Evolutionary conservation across 148 eudicot species (phyloP), one percentile per base, ranked within the genome.

Genomic region (Persicaria maculosa): DNA sequence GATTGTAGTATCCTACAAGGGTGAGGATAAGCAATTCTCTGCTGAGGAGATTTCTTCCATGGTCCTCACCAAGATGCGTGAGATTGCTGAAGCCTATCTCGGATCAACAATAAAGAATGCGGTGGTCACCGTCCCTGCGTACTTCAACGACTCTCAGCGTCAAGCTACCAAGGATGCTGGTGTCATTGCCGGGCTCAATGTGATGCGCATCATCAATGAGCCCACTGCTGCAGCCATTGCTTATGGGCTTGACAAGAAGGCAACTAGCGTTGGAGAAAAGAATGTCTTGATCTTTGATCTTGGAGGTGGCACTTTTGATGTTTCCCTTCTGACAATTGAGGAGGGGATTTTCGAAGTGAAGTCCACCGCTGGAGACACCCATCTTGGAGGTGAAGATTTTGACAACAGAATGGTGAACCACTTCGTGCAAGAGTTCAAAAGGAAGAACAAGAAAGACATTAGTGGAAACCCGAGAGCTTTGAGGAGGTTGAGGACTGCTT

Each of bases 191-290:
- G 40, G 40, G 40, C 40, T 31, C 40, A 31, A 31, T 31, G 40
- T 31, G 2, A 31, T 31, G 40, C 40, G 40, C 2, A 31, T 31
- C 40, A 31, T 31, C 40, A 31, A 52, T 52, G 70, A 65, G 70
- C 70, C 70, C 11, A 65, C 70, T 17, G 70, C 70, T 2, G 70
- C 70, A 19, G 70, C 70, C 40, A 65, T 65, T 19, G 70, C 70
- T 8, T 65, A 65, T 65, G 70, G 70, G 12, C 70, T 65, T 12
- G 70, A 65, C 44, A 19, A 65, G 70, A 31, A 65, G 62, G 62
- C 62, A 17, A 15, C 36, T 36, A 31, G 70, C 31, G 22, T 12
- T 10, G 44, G 40, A 19, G 70, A 31, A 36, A 65, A 65, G 44
- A 65, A 65, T 65, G 70, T 65, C 9, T 5, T 65, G 36, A 65